Percentiles rank a stretch among this genome's conserved stretches.
These are phyloP conservation scores for Phaseolus lunatus DNA, from an alignment of 306 rosid species.

Conservation along the genomic window DNA sequence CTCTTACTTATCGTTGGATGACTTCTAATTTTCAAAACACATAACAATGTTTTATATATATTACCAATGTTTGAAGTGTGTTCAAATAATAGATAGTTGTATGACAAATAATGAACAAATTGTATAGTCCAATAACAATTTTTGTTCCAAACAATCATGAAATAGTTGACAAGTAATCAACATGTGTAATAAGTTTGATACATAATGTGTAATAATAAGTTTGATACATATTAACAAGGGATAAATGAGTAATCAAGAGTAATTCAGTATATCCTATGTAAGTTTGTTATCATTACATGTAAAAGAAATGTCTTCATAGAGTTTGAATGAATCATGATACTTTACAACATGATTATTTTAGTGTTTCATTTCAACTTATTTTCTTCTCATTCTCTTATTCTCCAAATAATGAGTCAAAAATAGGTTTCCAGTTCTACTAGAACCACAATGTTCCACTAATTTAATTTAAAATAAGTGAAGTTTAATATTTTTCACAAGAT, in stretches of 20 bases:
- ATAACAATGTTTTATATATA: not conserved
- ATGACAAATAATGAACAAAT: slow-evolving; percentile 18
- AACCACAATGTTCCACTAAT: slow-evolving; percentile 1
- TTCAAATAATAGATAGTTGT: not conserved
- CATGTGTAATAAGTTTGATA: no score
- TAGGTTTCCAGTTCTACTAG: not conserved
- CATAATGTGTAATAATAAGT: no score
- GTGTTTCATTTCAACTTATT: slow-evolving; percentile 20
- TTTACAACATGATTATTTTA: not conserved
- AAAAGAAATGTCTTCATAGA: not conserved
- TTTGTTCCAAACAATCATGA: not conserved
- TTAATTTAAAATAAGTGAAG: not conserved
- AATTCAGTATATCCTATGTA: not conserved
- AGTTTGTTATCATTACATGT: slow-evolving; percentile 12
- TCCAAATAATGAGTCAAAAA: not conserved
- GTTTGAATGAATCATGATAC: not conserved
- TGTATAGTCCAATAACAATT: not conserved
- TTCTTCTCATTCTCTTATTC: no score
- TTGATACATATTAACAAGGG: not conserved
- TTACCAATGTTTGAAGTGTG: not conserved
- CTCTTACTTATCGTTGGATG: not conserved
- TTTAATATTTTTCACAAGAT: not conserved
- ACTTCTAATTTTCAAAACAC: not conserved
- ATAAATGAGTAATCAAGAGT: not conserved
- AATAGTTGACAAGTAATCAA: not conserved